Conservation (phyloP, 495 filamentous ascomycete species). For the Bombardia bombarda region DNA sequence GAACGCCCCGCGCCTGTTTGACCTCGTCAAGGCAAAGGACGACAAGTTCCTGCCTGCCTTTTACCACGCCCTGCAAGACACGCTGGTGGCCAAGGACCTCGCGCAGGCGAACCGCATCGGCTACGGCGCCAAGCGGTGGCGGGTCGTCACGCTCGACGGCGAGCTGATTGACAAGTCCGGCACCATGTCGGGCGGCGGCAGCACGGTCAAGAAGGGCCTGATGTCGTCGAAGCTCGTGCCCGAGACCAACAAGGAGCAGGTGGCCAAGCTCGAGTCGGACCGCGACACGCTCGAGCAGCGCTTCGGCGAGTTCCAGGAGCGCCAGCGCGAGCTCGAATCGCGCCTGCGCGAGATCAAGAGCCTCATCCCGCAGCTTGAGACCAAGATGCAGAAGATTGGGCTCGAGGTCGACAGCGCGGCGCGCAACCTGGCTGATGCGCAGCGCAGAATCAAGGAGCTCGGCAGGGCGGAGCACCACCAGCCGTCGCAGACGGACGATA, state of each 20-base stretch:
- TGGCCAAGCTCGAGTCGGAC: constrained; percentile 75
- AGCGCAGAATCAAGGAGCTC: constrained; percentile 77
- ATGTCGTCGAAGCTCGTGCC: constrained; percentile 94
- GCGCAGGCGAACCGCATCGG: constrained; percentile 93
- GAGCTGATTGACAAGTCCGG: constrained; percentile 95
- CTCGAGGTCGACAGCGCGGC: constrained; percentile 84
- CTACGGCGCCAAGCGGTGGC: constrained; percentile 85
- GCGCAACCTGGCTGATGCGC: constrained; percentile 73
- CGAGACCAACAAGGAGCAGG: constrained; percentile 78
- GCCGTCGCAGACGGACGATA: constrained; percentile 70
- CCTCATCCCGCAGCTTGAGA: constrained; percentile 77
- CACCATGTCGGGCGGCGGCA: constrained; percentile 97
- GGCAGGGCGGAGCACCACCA: constrained; percentile 70
- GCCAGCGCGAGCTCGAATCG: constrained; percentile 67
- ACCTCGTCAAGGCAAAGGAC: constrained; percentile 83
- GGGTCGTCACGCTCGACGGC: constrained; percentile 90
- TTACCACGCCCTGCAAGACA: constrained; percentile 88
- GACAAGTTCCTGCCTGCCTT: constrained; percentile 85
- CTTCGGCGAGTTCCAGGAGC: constrained; percentile 71
- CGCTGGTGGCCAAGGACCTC: constrained; percentile 85
- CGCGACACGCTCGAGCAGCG: constrained; percentile 75
- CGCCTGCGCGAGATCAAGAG: constrained; percentile 65
- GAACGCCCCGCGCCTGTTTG: constrained; percentile 84
- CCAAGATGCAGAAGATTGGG: constrained; percentile 82
- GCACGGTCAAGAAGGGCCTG: constrained; percentile 72